phyloP scores from a whole-genome alignment of 2,329 filamentous ascomycete genomes.

The Fusarium sambucinum region DNA sequence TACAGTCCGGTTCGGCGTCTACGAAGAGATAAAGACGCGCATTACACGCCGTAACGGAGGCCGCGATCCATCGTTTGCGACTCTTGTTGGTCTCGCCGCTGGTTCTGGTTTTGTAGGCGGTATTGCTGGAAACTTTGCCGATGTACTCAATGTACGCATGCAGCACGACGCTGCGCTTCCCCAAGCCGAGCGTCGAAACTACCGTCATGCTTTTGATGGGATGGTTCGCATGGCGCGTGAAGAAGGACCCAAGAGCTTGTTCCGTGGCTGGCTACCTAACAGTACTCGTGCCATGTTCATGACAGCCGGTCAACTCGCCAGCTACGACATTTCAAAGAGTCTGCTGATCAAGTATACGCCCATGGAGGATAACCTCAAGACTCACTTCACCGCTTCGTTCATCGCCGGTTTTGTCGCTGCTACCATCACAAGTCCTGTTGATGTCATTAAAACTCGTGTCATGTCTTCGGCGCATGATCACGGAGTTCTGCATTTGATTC shows the following conservation, averaged over 20 bases:
- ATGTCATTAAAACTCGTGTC: conserved; percentile 89
- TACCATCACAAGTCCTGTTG: conserved; percentile 85
- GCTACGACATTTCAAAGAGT: conserved; percentile 85
- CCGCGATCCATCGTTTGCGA: conserved; percentile 73
- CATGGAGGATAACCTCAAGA: conserved; percentile 76
- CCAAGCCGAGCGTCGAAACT: conserved; percentile 80
- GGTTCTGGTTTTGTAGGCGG: conserved; percentile 89
- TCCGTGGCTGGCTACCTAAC: conserved; percentile 89
- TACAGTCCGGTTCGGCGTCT: conserved; percentile 95
- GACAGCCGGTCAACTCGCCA: conserved; percentile 86
- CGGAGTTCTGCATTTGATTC: conserved; percentile 70
- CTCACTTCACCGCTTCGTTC: conserved; percentile 83
- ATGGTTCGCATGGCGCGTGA: conserved; percentile 86
- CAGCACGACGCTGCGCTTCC: conserved; percentile 90
- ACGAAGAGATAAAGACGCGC: conserved; percentile 88
- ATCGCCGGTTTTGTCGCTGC: conserved; percentile 86
- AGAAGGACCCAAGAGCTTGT: conserved; percentile 81
- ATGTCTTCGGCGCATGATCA: conserved; percentile 74
- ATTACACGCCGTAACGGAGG: conserved; percentile 61
- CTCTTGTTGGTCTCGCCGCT: conserved; percentile 85
- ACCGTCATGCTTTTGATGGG: conserved; percentile 89
- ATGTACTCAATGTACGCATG: conserved; percentile 98
- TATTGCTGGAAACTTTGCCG: conserved; percentile 91
- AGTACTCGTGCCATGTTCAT: conserved; percentile 84
- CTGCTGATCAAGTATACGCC: conserved; percentile 74